Evolutionary conservation across 1,284 basidiomycete species (phyloP), one percentile per base, ranked within the genome.

Genomic region (Moesziomyces antarcticus): DNA sequence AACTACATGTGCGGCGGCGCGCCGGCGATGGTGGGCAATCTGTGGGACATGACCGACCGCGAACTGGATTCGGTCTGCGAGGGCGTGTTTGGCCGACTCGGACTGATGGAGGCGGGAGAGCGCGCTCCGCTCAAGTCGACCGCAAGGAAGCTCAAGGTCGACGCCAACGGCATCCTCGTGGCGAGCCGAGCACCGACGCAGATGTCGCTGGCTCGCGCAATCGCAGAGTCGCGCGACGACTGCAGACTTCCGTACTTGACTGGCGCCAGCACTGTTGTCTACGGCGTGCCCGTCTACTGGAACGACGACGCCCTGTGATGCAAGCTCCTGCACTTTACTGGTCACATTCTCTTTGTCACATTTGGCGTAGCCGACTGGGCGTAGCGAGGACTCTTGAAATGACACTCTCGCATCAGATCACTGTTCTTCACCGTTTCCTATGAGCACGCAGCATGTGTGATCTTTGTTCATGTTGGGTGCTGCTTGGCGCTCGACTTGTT

Each of bases 41-140:
- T 99, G 18, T 99, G 97, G 96, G 96, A 99, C 83, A 95, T 98
- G 24, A 99, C 97, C 0, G 96, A 99, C 86, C 89, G 91, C 50
- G 96, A 99, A 83, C 94, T 98, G 72, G 96, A 99, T 86, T 91
- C 92, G 73, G 90, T 97, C 67, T 92, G 94, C 8, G 90, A 92
- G 73, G 87, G 89, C 0, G 93, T 97, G 8, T 91, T 97, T 78
- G 90, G 91, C 69, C 88, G 89, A 64, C 85, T 97, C 9, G 86
- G 87, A 3, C 86, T 97, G 49, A 88, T 86, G 62, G 58, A 57
- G 7, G 59, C 54, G 22, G 33, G 35, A 33, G 65, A 59, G 68
- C 21, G 58, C 50, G 48, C 75, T 86, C 45, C 65, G 33, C 63
- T 70, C 43, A 52, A 63, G 24, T 40, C 68, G 41, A 61, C 60